Evolutionary conservation across 192 early-diverging fungal genomes (phyloP), one percentile per base, ranked within the genome.

Genomic region (Backusella westeae): DNA sequence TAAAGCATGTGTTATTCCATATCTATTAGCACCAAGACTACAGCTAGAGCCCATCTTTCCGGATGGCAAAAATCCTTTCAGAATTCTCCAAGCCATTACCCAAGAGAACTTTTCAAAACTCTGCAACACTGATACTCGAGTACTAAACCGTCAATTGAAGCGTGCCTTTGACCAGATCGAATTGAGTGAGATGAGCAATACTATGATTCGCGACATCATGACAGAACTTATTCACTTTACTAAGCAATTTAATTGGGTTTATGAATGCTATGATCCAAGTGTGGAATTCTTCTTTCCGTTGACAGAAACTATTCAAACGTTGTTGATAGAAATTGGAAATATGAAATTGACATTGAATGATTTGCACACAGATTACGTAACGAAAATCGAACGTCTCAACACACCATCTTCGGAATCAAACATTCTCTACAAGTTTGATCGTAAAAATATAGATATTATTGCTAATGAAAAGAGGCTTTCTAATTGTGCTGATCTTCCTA

Each of bases 81-180:
- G 34, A 12, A 34, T 67, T 6, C 74, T 75, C 2, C 74, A 67
- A 34, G 17, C 10, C 10, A 12, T 68, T 3, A 34, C 65, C 6
- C 35, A 67, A 44, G 63, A 75, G 9, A 67, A 7, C 4, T 41
- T 71, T 46, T 29, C 41, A 32, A 71, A 85, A 2, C 49, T 90
- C 17, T 74, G 79, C 15, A 79, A 78, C 0, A 88, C 89, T 0
- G 89, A 90, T 41, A 85, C 84, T 26, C 77, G 87, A 21, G 83
- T 87, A n/a, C 35, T 90, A 35, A 90, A 88, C 38, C 80, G 87
- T 5, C 74, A 82, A 53, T 75, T 90, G 10, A 81, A 78, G 38
- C 80, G 87, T 38, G 79, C 84, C 6, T 90, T 90, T 77, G 89
- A 90, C 69, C 88, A 88, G 63, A 75, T 84, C 5, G 87, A 88